Conservation (phyloP, 805 yeast species). For the Ogataea wickerhamii region DNA sequence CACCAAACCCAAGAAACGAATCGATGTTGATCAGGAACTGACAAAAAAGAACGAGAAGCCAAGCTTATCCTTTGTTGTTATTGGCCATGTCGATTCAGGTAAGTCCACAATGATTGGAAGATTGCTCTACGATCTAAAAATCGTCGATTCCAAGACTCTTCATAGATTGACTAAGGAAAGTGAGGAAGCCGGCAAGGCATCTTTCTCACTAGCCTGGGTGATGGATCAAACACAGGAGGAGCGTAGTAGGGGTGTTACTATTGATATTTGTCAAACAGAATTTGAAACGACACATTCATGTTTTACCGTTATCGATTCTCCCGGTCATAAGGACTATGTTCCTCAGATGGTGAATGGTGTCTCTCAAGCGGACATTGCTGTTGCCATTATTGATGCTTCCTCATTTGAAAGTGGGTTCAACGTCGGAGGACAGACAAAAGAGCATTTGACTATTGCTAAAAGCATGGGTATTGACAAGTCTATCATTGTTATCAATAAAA, state of each 20-base stretch:
- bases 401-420: conserved; percentile 71
- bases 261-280: conserved; percentile 67
- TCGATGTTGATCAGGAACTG: conserved; percentile 42
- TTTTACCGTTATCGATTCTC: conserved; percentile 78
- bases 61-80: conserved; percentile 67
- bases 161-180: conserved; percentile 63
- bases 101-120: conserved; percentile 80
- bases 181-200: conserved; percentile 64
- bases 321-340: conserved; percentile 79
- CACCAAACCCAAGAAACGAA: conserved; percentile 41
- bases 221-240: conserved; percentile 80
- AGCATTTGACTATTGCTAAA: conserved; percentile 67
- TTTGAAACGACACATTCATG: conserved; percentile 53
- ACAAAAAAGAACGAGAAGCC: conserved; percentile 42
- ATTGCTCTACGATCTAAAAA: conserved; percentile 60
- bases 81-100: conserved; percentile 87
- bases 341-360: conserved; percentile 87
- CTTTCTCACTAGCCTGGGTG: conserved; percentile 83
- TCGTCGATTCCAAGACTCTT: conserved; percentile 60
- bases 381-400: conserved; percentile 68
- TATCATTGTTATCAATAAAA: conserved; percentile 64
- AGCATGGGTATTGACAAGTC: conserved; percentile 61
- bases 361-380: conserved; percentile 71
- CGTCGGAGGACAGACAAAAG: conserved; percentile 72
- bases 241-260: conserved; percentile 71